Evolutionary conservation across 352 stramenopile species (phyloP).

Genomic region (Globisporangium heterothallicum): DNA sequence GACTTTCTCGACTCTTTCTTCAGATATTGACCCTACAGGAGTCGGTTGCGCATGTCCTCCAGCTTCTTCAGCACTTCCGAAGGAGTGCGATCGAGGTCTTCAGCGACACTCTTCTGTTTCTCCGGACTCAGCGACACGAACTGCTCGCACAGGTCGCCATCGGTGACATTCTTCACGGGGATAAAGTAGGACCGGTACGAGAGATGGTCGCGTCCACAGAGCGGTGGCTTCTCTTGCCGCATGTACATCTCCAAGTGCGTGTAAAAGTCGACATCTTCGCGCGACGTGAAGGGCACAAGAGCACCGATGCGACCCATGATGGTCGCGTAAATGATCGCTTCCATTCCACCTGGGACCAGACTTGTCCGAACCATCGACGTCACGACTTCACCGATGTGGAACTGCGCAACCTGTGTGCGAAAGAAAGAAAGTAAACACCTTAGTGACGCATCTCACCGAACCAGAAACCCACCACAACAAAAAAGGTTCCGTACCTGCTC

Average conservation of each 20-base stretch:
- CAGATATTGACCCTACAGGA: no score
- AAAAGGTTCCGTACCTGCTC: slow-evolving; percentile 68
- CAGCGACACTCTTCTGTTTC: slow-evolving; percentile 95
- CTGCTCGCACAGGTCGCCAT: slow-evolving; percentile 97
- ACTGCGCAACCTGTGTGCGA: slow-evolving; percentile 85
- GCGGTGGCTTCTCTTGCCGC: slow-evolving; percentile 87
- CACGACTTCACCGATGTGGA: slow-evolving; percentile 98
- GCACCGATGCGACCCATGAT: slow-evolving; percentile 95
- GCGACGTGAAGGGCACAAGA: slow-evolving; percentile 95
- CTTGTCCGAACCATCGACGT: slow-evolving; percentile 94
- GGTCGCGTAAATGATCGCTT: slow-evolving; percentile 97
- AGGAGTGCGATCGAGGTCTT: slow-evolving; percentile 94
- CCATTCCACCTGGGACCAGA: slow-evolving; percentile 93
- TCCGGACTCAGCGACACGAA: slow-evolving; percentile 90
- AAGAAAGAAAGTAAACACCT: background rate
- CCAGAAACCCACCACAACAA: background rate
- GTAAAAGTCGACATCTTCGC: slow-evolving; percentile 98
- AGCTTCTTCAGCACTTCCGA: slow-evolving; percentile 98
- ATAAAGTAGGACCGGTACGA: slow-evolving; percentile 98
- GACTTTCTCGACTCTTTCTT: no score
- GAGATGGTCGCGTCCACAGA: slow-evolving; percentile 94
- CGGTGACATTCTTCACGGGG: slow-evolving; percentile 97
- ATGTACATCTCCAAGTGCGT: slow-evolving; percentile 97
- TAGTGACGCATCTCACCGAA: no score
- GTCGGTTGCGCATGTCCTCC: slow-evolving; percentile 95